These are phyloP conservation scores for Oryza longistaminata DNA, from an alignment of 176 grass and related monocot genomes.

Conservation along the genomic window DNA sequence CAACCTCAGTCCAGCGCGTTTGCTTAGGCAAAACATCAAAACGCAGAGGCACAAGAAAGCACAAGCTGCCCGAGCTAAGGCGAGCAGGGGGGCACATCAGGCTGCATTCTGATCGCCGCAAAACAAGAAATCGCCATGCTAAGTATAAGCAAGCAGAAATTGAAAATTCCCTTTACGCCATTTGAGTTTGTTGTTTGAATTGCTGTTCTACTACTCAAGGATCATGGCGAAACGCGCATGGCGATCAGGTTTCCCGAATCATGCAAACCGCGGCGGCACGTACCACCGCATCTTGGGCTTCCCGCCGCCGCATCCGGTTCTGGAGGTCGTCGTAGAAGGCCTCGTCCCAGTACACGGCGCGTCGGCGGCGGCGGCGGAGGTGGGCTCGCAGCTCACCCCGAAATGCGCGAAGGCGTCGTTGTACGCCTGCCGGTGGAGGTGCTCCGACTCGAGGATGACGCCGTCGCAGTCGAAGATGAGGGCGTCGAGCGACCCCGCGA, in stretches of 20 bases:
- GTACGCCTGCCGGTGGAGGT: slow-evolving; percentile 96
- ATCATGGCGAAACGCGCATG: background rate
- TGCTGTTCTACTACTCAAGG: background rate
- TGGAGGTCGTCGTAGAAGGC: slow-evolving; percentile 87
- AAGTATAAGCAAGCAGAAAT: background rate
- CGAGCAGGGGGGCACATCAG: background rate
- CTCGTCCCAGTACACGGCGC: slow-evolving; percentile 58
- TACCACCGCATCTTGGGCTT: slow-evolving; percentile 99
- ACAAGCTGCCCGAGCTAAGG: background rate
- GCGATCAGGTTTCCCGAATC: background rate
- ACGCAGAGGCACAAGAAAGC: background rate
- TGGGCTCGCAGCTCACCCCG: slow-evolving; percentile 58
- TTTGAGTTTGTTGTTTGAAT: background rate
- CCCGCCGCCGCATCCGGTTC: slow-evolving; percentile 87
- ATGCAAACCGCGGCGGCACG: background rate
- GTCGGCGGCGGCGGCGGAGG: background rate
- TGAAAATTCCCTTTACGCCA: background rate
- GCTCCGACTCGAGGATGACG: slow-evolving; percentile 92
- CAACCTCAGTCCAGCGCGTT: background rate
- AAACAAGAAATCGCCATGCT: background rate
- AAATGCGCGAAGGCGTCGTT: slow-evolving; percentile 92
- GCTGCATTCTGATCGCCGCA: background rate
- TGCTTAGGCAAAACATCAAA: background rate
- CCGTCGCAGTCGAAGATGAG: slow-evolving; percentile 97
- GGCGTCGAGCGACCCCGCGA: slow-evolving; percentile 53